Evolutionary conservation across 495 filamentous ascomycete species (phyloP).

Genomic region (Terfezia boudieri): DNA sequence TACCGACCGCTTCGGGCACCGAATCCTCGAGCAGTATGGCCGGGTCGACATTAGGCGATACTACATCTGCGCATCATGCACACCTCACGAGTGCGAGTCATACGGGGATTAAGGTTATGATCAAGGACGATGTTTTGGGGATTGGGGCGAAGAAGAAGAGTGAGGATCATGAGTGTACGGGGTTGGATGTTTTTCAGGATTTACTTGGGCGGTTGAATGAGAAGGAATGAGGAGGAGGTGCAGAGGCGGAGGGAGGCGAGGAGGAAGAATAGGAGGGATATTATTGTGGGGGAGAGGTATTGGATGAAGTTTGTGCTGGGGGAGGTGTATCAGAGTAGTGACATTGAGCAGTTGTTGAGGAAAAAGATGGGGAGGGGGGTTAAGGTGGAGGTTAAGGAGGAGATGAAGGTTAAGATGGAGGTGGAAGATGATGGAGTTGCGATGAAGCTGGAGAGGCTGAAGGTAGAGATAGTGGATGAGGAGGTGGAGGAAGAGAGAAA

Average conservation of each 20-base stretch:
- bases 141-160: conserved; percentile 51
- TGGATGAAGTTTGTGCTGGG: conserved; percentile 59
- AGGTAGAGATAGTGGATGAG: not conserved
- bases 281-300: conserved; percentile 39
- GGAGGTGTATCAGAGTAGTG: conserved; percentile 14
- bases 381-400: not conserved
- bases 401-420: not conserved
- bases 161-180: conserved; percentile 47
- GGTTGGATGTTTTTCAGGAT: conserved; percentile 61
- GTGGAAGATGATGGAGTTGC: not conserved
- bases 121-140: conserved; percentile 72
- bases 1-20: conserved; percentile 71
- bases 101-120: conserved; percentile 41
- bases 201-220: conserved; percentile 77
- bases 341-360: conserved; percentile 9
- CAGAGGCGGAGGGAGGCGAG: conserved; percentile 35
- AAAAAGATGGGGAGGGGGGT: conserved; percentile 7
- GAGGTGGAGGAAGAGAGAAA: conserved; percentile 1
- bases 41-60: conserved; percentile 53
- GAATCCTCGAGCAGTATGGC: conserved; percentile 62
- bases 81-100: conserved; percentile 54
- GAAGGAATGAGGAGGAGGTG: conserved; percentile 34
- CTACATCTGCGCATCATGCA: conserved; percentile 39
- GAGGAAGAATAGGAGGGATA: conserved; percentile 26
- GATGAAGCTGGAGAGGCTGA: not conserved